Percentiles rank a stretch among this genome's conserved stretches.
Evolutionary conservation across 257 asterid genomes (phyloP).

Genomic region (Solanum habrochaites): DNA sequence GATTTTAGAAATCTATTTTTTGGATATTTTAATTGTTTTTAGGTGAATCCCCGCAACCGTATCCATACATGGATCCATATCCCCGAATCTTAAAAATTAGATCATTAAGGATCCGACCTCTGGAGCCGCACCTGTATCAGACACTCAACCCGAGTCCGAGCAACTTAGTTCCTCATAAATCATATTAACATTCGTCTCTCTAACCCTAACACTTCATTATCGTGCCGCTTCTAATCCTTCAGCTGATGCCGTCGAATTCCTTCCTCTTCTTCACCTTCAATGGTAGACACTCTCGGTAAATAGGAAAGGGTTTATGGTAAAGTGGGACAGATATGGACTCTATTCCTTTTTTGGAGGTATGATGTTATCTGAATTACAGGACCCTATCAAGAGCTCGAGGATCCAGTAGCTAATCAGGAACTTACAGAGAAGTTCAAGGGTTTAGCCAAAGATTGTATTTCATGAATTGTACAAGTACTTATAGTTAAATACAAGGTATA

Average conservation of each 20-base stretch:
- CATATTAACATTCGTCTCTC: background rate
- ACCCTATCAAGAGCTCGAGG: background rate
- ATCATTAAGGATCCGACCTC: background rate
- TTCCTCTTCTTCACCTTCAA: background rate
- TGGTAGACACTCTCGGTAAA: background rate
- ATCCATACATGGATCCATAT: background rate
- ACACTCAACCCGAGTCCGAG: background rate
- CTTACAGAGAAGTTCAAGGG: background rate
- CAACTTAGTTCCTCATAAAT: background rate
- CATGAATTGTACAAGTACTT: too few relatives aligned
- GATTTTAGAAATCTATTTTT: background rate
- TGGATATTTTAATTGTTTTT: background rate
- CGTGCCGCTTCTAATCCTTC: background rate
- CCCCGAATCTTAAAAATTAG: background rate
- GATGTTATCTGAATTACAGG: background rate
- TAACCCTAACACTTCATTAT: background rate
- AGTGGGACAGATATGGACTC: background rate
- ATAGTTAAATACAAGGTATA: too few relatives aligned
- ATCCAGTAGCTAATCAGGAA: background rate
- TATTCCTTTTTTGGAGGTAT: background rate
- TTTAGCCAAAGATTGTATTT: background rate
- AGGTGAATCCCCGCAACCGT: background rate
- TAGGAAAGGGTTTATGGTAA: background rate
- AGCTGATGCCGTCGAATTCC: background rate
- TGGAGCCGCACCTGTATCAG: background rate